Evolutionary conservation across 2,329 filamentous ascomycete genomes (phyloP), one percentile per base, ranked within the genome.

Genomic region (Penicillium sp.): DNA sequence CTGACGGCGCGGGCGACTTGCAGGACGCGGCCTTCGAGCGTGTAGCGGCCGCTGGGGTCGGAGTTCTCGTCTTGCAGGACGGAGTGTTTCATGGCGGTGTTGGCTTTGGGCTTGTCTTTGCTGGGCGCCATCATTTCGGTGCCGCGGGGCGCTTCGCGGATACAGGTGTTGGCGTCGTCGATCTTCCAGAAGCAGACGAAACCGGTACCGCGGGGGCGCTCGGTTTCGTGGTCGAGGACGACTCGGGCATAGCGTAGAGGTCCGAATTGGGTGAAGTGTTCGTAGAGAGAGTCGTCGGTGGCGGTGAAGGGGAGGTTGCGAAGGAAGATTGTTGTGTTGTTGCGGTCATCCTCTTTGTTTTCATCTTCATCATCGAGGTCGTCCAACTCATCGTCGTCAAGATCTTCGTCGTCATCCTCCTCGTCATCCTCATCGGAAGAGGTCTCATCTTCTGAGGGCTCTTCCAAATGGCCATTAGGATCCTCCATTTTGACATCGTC

Each of bases 261-360:
- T 24, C 94, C 95, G 66, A 99, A 97, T 65, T 88, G 81, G n/a
- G 79, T 79, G 68, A 99, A 99, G 71, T 97, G 93, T 47, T 87
- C 81, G 68, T 92, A 88, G 42, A 99, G 83, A 45, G 85, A 82
- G 48, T 92, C 88, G 65, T 99, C 92, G 16, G 88, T 89, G 41
- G 86, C 87, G 2, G 88, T 92, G 73, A 96, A 99, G 0, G 95
- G 93, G 11, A 99, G 79, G 69, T 99, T 99, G 61, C 94, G 90
- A 64, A 99, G 83, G 75, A 99, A 99, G 13, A 97, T 75, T 0
- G 92, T 97, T 34, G 85, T 85, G 2, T 84, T 85, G 65, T 90
- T 90, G 47, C 74, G 70, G 16, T 77, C 70, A 45, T 82, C 77
- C 11, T 80, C 78, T 18, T 77, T 73, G 31, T 72, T 76, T 36